These are phyloP conservation scores for Nidularia pulvinata DNA, from an alignment of 768 basidiomycete genomes.

Conservation along the genomic window DNA sequence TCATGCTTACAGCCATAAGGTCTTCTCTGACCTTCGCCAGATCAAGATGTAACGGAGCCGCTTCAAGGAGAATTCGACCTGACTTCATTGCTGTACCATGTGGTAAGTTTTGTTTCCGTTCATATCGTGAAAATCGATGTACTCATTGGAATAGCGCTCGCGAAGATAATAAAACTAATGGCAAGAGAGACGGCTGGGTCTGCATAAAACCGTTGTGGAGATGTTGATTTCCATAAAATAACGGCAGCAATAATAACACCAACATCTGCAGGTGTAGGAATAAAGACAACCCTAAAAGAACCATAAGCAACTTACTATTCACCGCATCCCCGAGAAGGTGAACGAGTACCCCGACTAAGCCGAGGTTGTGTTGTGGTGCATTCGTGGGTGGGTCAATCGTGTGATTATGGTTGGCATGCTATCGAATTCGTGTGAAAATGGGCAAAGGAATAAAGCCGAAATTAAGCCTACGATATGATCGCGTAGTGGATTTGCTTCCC, in stretches of 20 bases:
- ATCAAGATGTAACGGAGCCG: constrained; percentile 48
- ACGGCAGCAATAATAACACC: constrained; percentile 52
- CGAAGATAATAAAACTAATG: constrained; percentile 53
- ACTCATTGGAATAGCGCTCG: constrained; percentile 53
- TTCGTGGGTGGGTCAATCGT: constrained; percentile 32
- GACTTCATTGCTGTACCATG: constrained; percentile 35
- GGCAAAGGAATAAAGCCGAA: not conserved
- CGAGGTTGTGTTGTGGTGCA: constrained; percentile 36
- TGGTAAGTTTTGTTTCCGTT: not conserved
- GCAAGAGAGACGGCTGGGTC: constrained; percentile 51
- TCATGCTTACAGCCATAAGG: constrained; percentile 34
- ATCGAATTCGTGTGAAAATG: not conserved
- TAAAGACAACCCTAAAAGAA: constrained; percentile 1
- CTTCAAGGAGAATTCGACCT: constrained; percentile 51
- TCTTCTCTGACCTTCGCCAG: constrained; percentile 48
- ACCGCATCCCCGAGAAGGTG: constrained; percentile 55
- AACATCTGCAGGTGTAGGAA: constrained; percentile 30
- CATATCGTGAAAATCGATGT: constrained; percentile 9
- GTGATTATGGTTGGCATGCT: constrained; percentile 54
- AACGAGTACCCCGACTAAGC: constrained; percentile 44
- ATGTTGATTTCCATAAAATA: constrained; percentile 45
- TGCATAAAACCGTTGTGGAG: constrained; percentile 48
- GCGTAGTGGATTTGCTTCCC: constrained; percentile 12
- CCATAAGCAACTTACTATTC: constrained; percentile 36
- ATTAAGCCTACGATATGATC: constrained; percentile 24